phyloP scores from a whole-genome alignment of 305 asterid species.

The Petunia hybrid region DNA sequence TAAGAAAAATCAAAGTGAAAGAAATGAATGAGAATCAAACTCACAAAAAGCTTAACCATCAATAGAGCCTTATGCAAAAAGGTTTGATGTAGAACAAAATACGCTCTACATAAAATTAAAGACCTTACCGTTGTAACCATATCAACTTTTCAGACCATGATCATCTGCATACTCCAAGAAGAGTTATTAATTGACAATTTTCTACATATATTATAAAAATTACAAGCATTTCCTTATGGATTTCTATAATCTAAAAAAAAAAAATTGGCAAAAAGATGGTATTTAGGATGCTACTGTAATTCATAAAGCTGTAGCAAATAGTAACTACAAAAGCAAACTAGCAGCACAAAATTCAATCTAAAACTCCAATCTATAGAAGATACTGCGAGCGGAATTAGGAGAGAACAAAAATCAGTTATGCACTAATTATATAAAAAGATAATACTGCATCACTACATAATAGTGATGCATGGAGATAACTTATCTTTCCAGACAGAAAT shows the following conservation, averaged over 20 bases:
- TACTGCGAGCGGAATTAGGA: background rate
- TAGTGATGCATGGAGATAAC: background rate
- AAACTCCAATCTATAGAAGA: no score
- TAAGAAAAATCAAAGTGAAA: no score
- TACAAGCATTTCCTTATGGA: background rate
- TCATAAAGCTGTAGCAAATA: no score
- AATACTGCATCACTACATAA: constrained; percentile 18
- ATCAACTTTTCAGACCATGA: background rate
- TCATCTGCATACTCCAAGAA: background rate
- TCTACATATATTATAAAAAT: background rate
- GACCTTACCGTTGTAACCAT: background rate
- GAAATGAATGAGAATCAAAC: background rate
- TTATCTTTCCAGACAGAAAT: constrained; percentile 22
- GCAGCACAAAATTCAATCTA: background rate
- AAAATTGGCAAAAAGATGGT: background rate
- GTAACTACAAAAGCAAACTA: background rate
- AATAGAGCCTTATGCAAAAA: constrained; percentile 3
- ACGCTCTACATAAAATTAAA: background rate
- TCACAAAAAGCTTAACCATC: background rate
- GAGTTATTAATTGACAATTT: background rate
- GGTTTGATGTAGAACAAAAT: background rate
- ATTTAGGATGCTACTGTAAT: background rate
- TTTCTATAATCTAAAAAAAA: background rate
- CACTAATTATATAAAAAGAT: constrained; percentile 25
- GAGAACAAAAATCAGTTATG: background rate